Base-by-base conservation (phyloP, 2,329 filamentous ascomycete species). In the Diaporthe destruens region DNA sequence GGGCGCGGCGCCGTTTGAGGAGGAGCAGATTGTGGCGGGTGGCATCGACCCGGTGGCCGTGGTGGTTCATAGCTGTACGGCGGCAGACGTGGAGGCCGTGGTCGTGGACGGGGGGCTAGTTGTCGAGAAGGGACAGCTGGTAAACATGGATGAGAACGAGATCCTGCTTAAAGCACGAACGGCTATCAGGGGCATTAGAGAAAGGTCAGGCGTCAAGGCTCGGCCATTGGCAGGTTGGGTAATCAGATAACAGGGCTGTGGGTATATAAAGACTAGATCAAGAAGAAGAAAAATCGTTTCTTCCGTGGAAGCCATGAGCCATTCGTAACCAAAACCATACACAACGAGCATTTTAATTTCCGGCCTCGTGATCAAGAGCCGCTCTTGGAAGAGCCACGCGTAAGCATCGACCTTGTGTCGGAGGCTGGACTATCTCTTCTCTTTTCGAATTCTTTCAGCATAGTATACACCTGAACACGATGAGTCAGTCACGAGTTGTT, bases 31-130 rank as follows among this genome's bases (percentile, higher is more conserved):
- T 25, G n/a, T 67, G 42, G 77, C 74, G 7, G 80, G 79, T 16
- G 81, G 82, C 0, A 73, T 82, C 1, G 80, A 81, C 72, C 81
- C 84, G 0, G 78, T 84, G n/a, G 84, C 81, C 49, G 77, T 79
- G 2, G 77, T 83, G 20, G 77, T 78, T 2, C 74, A 75, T 53
- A 75, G 73, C 18, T 79, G 77, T 66, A 75, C 74, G 16, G 77
- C 76, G 9, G 57, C 71, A 11, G 77, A 79, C 63, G 77, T 79
- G 12, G 74, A 78, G 34, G 72, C 75, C 36, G 77, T 78, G 14
- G 69, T 80, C 65, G 78, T 80, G 11, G 77, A 80, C 72, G 79
- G 78, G 16, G 59, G 75, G 55, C 14, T 76, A 7, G 61, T 80
- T 4, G 78, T 80, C 4, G 71, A 75, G 3, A 72, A 53, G 5